Evolutionary conservation across 2,329 filamentous ascomycete genomes (phyloP).

Genomic region (Hawksworthiomyces lignivorus): DNA sequence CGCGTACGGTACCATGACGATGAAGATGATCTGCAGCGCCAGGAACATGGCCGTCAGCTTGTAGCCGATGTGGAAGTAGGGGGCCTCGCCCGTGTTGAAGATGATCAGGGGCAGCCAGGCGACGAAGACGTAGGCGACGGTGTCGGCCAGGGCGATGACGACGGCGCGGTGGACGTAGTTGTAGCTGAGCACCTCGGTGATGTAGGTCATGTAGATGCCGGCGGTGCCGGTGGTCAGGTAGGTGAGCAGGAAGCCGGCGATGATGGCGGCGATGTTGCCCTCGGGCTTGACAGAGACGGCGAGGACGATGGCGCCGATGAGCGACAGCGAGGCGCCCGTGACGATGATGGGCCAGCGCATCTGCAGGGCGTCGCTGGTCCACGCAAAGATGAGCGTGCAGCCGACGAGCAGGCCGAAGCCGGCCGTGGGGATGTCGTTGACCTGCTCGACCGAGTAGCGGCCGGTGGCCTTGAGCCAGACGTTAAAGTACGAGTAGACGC

Average conservation of each 20-base stretch:
- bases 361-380: conserved; percentile 41
- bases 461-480: conserved; percentile 20
- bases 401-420: conserved; percentile 24
- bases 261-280: conserved; percentile 5
- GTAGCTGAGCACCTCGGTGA: conserved; percentile 12
- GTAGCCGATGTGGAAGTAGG: conserved; percentile 19
- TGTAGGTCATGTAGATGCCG: conserved; percentile 11
- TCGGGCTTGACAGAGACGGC: conserved; percentile 1
- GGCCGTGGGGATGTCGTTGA: conserved; percentile 37
- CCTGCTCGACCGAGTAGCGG: conserved; percentile 35
- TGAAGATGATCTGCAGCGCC: conserved; percentile 15
- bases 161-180: conserved; percentile 11
- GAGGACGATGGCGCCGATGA: conserved; percentile 12
- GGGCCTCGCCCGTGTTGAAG: conserved; percentile 13
- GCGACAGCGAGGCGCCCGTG: conserved; percentile 5
- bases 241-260: conserved; percentile 11
- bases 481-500: conserved; percentile 14
- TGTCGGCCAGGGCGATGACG: conserved; percentile 12
- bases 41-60: conserved; percentile 21
- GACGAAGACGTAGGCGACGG: conserved; percentile 9
- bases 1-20: conserved; percentile 1
- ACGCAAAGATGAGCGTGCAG: conserved; percentile 42
- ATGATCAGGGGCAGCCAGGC: conserved; percentile 13
- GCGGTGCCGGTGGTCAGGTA: conserved; percentile 10
- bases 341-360: conserved; percentile 43